Evolutionary conservation across 2,329 filamentous ascomycete genomes (phyloP), one percentile per base, ranked within the genome.

Genomic region (Trichoderma sp.): DNA sequence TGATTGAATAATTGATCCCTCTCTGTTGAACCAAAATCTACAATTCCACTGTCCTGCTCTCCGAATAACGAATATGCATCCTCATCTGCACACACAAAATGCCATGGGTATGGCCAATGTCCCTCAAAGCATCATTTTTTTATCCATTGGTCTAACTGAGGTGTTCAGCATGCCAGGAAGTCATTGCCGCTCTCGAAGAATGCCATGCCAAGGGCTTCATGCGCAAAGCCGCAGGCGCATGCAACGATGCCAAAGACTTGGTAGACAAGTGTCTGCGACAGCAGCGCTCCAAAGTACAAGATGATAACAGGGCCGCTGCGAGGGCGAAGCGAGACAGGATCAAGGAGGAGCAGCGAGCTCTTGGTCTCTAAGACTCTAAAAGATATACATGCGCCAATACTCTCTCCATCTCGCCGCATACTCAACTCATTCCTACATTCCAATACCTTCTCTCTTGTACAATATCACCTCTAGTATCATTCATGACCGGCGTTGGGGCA

Each of bases 191-290:
- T 57, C 92, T 99, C 73, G 95, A 98, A 76, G 93, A 97, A 83
- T 99, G 95, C 82, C 95, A 99, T 77, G 91, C 92, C 35, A 87
- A 87, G 69, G 95, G 95, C 65, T 99, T 99, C 81, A 81, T 99
- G 68, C 94, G 92, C 87, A 97, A 97, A 80, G 89, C 92, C 2
- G 82, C 92, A 70, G 95, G 95, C 67, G 92, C 91, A 84, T 99
- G 95, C 86, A 98, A 93, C 79, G 86, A 90, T 48, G 87, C 91
- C 70, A 99, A 99, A 80, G 84, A 88, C 50, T 84, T 92, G 68
- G 92, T 99, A 73, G 95, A 92, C 80, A 86, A 88, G 76, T 99
- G 95, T 77, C 85, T 99, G 63, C 88, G 92, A 71, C 89, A 86
- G 42, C 92, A 97, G 79, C 87, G 95, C 75, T 81, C 90, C 61